Conservation (phyloP, 108 stramenopile species). For the Pseudonitzschia delicatissima region DNA sequence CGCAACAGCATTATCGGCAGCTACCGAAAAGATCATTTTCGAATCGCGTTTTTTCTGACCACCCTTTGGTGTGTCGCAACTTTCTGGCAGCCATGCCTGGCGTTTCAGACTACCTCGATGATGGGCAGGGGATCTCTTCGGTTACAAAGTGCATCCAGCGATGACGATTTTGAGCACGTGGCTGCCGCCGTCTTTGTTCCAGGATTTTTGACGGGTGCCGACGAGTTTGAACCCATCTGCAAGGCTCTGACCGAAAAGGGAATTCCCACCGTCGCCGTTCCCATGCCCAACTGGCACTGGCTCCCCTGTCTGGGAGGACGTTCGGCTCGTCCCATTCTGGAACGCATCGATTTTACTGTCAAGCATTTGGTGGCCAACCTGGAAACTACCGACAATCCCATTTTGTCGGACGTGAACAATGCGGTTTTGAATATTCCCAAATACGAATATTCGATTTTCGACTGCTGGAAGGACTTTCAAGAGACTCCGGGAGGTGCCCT, state of each 20-base stretch:
- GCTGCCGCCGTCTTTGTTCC: slow-evolving; percentile 69
- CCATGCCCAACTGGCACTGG: slow-evolving; percentile 79
- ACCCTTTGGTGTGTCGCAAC: neutral
- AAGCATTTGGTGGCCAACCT: slow-evolving; percentile 49
- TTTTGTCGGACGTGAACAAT: slow-evolving; percentile 22
- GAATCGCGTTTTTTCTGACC: too few relatives aligned
- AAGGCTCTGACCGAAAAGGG: slow-evolving; percentile 42
- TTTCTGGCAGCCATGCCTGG: neutral
- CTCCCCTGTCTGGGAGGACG: slow-evolving; percentile 68
- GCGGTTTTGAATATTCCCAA: slow-evolving; percentile 33
- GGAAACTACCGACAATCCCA: slow-evolving; percentile 16
- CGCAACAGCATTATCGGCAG: too few relatives aligned
- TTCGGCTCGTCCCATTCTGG: slow-evolving; percentile 62
- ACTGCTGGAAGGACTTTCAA: slow-evolving; percentile 53
- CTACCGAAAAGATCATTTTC: too few relatives aligned
- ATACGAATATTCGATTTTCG: slow-evolving; percentile 49
- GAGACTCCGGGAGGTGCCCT: slow-evolving; percentile 66
- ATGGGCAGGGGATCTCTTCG: neutral
- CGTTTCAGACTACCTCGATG: neutral
- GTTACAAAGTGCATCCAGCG: neutral
- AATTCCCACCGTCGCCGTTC: slow-evolving; percentile 59
- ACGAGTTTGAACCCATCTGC: slow-evolving; percentile 49
- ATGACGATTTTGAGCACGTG: slow-evolving; percentile 9
- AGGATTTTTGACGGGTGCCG: slow-evolving; percentile 66
- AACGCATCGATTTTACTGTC: slow-evolving; percentile 65